Evolutionary conservation across 1,139 yeast genomes (phyloP).

Genomic region (Eremothecium cymbalariae): DNA sequence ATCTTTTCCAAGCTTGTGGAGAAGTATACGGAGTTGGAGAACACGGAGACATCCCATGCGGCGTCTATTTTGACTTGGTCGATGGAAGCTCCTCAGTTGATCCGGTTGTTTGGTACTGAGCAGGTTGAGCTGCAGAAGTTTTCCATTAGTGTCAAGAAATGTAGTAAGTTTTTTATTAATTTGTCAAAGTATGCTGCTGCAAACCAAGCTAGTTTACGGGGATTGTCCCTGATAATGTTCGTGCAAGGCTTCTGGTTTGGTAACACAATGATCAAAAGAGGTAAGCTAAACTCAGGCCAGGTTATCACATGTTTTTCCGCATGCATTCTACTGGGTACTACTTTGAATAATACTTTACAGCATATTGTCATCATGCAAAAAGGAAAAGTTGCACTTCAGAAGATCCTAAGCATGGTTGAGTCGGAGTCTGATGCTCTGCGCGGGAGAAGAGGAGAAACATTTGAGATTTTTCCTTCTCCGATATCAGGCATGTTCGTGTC

Average conservation of each 20-base stretch:
- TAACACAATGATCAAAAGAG: conserved; percentile 47
- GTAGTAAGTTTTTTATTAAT: conserved; percentile 43
- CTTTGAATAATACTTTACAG: conserved; percentile 44
- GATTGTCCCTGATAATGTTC: conserved; percentile 61
- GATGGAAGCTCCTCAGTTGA: conserved; percentile 48
- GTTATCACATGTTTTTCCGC: conserved; percentile 80
- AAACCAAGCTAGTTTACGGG: conserved; percentile 51
- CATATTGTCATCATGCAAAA: conserved; percentile 51
- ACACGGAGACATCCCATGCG: conserved; percentile 45
- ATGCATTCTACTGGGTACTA: conserved; percentile 60
- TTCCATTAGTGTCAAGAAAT: conserved; percentile 33
- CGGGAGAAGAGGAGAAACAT: conserved; percentile 12
- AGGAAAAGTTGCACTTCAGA: conserved; percentile 52
- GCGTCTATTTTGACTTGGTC: conserved; percentile 67
- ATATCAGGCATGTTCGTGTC: not conserved
- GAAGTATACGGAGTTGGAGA: conserved; percentile 48
- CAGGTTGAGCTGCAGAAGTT: conserved; percentile 43
- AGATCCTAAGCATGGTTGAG: conserved; percentile 32
- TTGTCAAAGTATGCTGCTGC: conserved; percentile 44
- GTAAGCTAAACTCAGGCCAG: conserved; percentile 46
- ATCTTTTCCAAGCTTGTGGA: conserved; percentile 47
- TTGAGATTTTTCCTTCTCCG: conserved; percentile 14
- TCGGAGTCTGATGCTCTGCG: conserved; percentile 15
- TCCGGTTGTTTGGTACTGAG: conserved; percentile 57
- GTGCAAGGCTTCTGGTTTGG: conserved; percentile 94